These are phyloP conservation scores for Prunus dulcis DNA, from an alignment of 306 rosid genomes.

Conservation along the genomic window DNA sequence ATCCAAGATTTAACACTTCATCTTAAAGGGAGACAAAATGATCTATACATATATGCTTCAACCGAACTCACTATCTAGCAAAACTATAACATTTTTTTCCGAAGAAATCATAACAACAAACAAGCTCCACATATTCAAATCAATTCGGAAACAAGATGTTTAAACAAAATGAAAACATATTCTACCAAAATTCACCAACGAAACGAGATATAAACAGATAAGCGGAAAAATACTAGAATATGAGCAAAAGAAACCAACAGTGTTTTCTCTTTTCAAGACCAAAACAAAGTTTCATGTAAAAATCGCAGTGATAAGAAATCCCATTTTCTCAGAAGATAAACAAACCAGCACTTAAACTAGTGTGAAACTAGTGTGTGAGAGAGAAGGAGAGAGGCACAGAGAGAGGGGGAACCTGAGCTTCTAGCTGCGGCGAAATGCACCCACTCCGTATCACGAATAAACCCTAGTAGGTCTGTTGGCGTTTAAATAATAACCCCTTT, in stretches of 20 bases:
- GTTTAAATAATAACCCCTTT: background rate
- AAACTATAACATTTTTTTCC: too few species aligned
- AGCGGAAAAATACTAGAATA: background rate
- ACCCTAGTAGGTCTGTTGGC: background rate
- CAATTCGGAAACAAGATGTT: background rate
- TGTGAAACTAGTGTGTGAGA: background rate
- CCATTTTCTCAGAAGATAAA: background rate
- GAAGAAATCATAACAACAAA: background rate
- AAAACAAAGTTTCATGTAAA: background rate
- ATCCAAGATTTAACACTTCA: background rate
- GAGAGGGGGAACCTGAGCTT: conserved; percentile 6
- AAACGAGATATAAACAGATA: background rate
- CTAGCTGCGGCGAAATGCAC: background rate
- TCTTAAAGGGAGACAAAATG: background rate
- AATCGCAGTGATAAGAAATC: background rate
- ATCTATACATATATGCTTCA: background rate
- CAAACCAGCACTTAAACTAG: background rate
- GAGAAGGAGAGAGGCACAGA: background rate
- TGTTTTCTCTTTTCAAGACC: background rate
- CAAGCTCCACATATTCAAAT: background rate
- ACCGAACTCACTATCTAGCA: background rate
- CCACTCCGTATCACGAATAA: background rate
- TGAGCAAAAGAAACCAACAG: background rate
- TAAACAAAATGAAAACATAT: background rate
- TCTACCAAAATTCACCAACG: background rate